phyloP scores from a whole-genome alignment of 495 filamentous ascomycete species.

The Talaromyces borbonicus region DNA sequence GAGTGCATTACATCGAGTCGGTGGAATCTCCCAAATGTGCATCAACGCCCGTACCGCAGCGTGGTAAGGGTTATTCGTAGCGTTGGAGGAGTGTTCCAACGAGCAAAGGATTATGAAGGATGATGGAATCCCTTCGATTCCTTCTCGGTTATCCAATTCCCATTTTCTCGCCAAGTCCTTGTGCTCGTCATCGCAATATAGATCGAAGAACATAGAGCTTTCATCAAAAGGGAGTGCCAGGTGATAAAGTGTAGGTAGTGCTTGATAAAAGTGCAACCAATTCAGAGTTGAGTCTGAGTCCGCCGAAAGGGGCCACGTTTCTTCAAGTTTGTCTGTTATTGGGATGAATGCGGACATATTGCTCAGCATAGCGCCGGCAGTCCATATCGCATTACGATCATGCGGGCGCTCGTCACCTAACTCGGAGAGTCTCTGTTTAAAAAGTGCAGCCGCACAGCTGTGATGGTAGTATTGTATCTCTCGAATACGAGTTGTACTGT shows the following conservation, averaged over 20 bases:
- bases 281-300: constrained; percentile 16
- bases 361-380: constrained; percentile 26
- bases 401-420: constrained; percentile 22
- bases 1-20: neutral
- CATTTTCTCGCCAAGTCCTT: neutral
- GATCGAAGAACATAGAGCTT: neutral
- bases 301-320: constrained; percentile 29
- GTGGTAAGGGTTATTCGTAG: constrained; percentile 1
- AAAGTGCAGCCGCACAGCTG: constrained; percentile 10
- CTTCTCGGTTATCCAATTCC: neutral
- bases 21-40: neutral
- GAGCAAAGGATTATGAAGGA: neutral
- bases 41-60: neutral
- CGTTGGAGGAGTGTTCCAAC: neutral
- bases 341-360: constrained; percentile 22
- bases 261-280: constrained; percentile 21
- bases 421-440: constrained; percentile 18
- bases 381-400: constrained; percentile 32
- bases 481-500: too few relatives aligned
- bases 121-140: neutral
- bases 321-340: constrained; percentile 15
- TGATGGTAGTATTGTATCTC: neutral
- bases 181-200: neutral
- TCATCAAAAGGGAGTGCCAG: neutral
- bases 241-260: neutral